Conservation (phyloP, 2,329 filamentous ascomycete species). For the Rhinocladiella similis region DNA sequence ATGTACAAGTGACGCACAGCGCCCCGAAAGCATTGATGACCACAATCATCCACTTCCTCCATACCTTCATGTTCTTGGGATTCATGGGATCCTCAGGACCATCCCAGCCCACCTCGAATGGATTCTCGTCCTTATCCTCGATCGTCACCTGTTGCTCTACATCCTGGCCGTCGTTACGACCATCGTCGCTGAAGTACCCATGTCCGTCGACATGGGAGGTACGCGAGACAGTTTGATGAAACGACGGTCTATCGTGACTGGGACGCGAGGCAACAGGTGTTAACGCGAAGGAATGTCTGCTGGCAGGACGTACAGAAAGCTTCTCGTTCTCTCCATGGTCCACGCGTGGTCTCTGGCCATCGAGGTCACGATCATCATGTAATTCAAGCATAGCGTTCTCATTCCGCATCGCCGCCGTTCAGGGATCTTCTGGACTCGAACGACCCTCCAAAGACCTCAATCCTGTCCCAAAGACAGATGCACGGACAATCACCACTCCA, state of each 20-base stretch:
- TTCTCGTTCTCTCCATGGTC: conserved; percentile 11
- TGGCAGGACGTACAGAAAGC: conserved; percentile 1
- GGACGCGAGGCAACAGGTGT: conserved; percentile 19
- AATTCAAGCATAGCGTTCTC: neutral
- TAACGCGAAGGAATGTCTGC: conserved; percentile 6
- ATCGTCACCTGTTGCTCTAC: conserved; percentile 8
- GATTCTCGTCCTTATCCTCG: conserved; percentile 12
- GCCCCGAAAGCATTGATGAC: conserved; percentile 71
- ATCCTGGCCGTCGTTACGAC: conserved; percentile 7
- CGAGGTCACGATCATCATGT: no score
- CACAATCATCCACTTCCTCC: conserved; percentile 78
- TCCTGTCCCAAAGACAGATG: no score
- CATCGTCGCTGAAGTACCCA: conserved; percentile 19
- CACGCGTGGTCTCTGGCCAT: neutral
- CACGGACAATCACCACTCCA: no score
- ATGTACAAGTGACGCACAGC: conserved; percentile 83
- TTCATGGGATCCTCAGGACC: conserved; percentile 71
- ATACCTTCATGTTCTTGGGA: conserved; percentile 66
- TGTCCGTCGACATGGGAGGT: conserved; percentile 30
- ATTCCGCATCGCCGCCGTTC: no score
- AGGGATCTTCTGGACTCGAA: no score
- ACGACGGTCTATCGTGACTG: conserved; percentile 5
- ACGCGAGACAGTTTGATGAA: conserved; percentile 26
- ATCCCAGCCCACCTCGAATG: conserved; percentile 69
- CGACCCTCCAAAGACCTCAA: no score